Percentiles rank a stretch among this genome's conserved stretches.
Evolutionary conservation across 1,284 basidiomycete species (phyloP).

Genomic region (Ceratobasidium papillatum): DNA sequence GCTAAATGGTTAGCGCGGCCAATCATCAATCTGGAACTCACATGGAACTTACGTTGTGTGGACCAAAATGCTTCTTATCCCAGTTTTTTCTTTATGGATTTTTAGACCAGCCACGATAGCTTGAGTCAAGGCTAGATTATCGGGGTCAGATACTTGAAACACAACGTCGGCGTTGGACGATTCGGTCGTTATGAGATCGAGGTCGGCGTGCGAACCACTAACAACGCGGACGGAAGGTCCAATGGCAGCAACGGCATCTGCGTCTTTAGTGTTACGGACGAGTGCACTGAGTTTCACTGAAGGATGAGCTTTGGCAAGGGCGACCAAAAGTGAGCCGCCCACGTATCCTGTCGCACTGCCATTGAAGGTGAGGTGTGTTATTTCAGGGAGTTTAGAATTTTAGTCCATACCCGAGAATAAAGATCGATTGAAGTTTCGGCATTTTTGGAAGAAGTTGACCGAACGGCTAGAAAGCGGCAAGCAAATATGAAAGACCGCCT

Average conservation of each 20-base stretch:
- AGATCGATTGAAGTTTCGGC: not conserved
- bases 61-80: not conserved
- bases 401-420: not conserved
- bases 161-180: constrained; percentile 9
- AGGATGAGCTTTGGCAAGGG: not conserved
- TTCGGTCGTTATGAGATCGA: not conserved
- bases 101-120: not conserved
- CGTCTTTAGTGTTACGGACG: not conserved
- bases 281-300: not conserved
- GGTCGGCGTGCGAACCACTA: not conserved
- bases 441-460: not conserved
- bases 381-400: not conserved
- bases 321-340: not conserved
- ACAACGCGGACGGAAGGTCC: not conserved
- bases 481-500: too few species aligned
- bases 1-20: not conserved
- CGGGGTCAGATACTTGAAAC: not conserved
- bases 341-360: constrained; percentile 3
- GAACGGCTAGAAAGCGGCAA: not conserved
- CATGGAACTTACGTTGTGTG: not conserved
- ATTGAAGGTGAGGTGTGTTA: not conserved
- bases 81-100: not conserved
- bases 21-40: not conserved
- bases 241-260: not conserved
- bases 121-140: not conserved